A percentile compares a stretch with the other conserved stretches of the same genome.
These are phyloP conservation scores for Ophiocordyceps australis DNA, from an alignment of 2,329 filamentous ascomycete genomes.

Conservation along the genomic window DNA sequence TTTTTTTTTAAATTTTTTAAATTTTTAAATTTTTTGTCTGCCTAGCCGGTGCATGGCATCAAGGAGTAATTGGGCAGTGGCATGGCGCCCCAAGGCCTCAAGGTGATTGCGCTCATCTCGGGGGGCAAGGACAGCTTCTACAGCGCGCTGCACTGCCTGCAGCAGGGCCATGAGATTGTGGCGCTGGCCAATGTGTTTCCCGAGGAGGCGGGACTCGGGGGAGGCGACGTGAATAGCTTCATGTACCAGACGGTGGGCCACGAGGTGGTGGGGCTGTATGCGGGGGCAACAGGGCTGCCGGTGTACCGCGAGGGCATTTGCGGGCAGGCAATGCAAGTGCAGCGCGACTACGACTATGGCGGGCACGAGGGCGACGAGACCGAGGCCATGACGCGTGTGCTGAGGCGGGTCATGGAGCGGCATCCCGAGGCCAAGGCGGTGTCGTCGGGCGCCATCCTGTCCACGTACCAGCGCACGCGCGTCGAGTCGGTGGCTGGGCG, in stretches of 20 bases:
- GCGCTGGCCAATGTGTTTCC: conserved; percentile 79
- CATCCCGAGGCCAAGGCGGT: conserved; percentile 77
- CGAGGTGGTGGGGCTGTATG: conserved; percentile 69
- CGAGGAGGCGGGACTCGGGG: neutral
- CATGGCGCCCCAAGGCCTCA: conserved; percentile 21
- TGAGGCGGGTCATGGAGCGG: conserved; percentile 43
- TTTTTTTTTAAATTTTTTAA: too few species aligned
- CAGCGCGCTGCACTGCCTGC: conserved; percentile 75
- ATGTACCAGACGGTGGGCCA: conserved; percentile 99
- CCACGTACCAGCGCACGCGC: conserved; percentile 90
- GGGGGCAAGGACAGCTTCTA: conserved; percentile 97
- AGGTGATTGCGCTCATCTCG: conserved; percentile 84
- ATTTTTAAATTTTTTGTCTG: too few species aligned
- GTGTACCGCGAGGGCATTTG: conserved; percentile 65
- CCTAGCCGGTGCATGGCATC: too few species aligned
- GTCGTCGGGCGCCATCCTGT: conserved; percentile 80
- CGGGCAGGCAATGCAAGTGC: conserved; percentile 52
- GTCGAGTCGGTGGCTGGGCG: conserved; percentile 81
- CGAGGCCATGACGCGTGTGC: conserved; percentile 64
- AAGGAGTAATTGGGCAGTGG: neutral
- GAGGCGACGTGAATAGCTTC: conserved; percentile 51
- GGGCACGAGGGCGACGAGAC: conserved; percentile 50
- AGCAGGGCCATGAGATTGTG: conserved; percentile 69
- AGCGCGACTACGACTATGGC: conserved; percentile 44
- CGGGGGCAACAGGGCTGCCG: conserved; percentile 58